These are phyloP conservation scores for Lyophyllum semitale DNA, from an alignment of 768 basidiomycete species.

Conservation along the genomic window DNA sequence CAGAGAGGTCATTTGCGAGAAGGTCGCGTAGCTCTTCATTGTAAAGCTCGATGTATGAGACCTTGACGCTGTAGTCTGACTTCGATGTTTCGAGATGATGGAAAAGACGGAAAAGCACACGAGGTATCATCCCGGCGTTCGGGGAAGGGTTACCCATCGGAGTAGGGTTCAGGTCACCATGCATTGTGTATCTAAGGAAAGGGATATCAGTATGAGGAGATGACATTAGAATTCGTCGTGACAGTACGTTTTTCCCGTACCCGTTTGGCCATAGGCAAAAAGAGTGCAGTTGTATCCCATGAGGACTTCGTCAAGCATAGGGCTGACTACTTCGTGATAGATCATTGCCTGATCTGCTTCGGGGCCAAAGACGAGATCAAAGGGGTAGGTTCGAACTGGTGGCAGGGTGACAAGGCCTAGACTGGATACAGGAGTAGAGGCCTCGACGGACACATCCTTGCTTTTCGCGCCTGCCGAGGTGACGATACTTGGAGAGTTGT, in stretches of 20 bases:
- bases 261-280: slow-evolving; percentile 98
- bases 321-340: slow-evolving; percentile 90
- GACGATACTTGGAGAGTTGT: slow-evolving; percentile 87
- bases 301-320: slow-evolving; percentile 92
- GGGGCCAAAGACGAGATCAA: slow-evolving; percentile 94
- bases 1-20: slow-evolving; percentile 74
- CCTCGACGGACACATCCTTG: slow-evolving; percentile 80
- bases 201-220: slow-evolving; percentile 1
- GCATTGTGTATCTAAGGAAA: slow-evolving; percentile 83
- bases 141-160: slow-evolving; percentile 86
- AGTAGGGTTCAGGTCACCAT: slow-evolving; percentile 85
- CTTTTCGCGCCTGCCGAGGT: slow-evolving; percentile 74
- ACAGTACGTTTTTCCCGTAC: slow-evolving; percentile 96
- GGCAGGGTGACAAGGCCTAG: slow-evolving; percentile 76
- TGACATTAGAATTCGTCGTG: background rate
- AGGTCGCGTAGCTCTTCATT: slow-evolving; percentile 98
- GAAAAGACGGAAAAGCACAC: slow-evolving; percentile 89
- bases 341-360: slow-evolving; percentile 95
- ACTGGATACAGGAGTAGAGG: slow-evolving; percentile 65
- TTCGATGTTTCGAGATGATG: slow-evolving; percentile 77
- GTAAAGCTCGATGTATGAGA: slow-evolving; percentile 94
- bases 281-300: slow-evolving; percentile 96
- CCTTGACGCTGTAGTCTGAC: slow-evolving; percentile 87
- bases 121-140: slow-evolving; percentile 94
- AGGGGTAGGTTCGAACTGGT: slow-evolving; percentile 85